A percentile compares a stretch with the other conserved stretches of the same genome.
Evolutionary conservation across 441 rosid species (phyloP).

Genomic region (Arabidopsis hybrid): DNA sequence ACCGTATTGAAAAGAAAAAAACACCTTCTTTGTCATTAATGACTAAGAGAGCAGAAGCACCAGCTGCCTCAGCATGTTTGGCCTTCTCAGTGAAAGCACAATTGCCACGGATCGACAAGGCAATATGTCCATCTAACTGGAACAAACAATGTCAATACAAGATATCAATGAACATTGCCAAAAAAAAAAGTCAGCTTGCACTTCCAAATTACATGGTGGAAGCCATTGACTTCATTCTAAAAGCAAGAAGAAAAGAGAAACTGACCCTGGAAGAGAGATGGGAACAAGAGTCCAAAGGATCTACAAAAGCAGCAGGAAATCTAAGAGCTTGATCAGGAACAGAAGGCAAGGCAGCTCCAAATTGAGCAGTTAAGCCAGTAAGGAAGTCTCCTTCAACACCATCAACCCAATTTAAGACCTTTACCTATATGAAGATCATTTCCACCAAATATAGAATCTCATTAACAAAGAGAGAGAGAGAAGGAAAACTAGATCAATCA

Average conservation of each 20-base stretch:
- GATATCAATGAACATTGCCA: background rate
- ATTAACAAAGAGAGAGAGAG: background rate
- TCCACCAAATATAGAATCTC: background rate
- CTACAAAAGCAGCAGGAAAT: slow-evolving; percentile 59
- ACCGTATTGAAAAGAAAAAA: background rate
- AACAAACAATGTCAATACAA: slow-evolving; percentile 20
- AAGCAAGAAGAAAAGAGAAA: background rate
- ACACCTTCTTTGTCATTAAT: slow-evolving; percentile 88
- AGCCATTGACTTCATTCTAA: background rate
- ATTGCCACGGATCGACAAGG: slow-evolving; percentile 76
- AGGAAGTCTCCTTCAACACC: slow-evolving; percentile 60
- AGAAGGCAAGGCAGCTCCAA: slow-evolving; percentile 71
- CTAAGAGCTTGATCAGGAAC: slow-evolving; percentile 57
- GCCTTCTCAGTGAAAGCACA: slow-evolving; percentile 84
- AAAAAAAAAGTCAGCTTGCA: background rate
- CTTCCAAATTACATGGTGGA: background rate
- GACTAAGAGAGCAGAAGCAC: slow-evolving; percentile 83
- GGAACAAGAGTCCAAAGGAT: slow-evolving; percentile 82
- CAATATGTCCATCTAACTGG: slow-evolving; percentile 76
- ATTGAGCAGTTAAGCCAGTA: slow-evolving; percentile 77
- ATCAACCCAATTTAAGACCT: slow-evolving; percentile 80
- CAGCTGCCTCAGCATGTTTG: slow-evolving; percentile 77
- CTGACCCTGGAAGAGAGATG: slow-evolving; percentile 72
- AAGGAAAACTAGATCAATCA: slow-evolving; percentile 14
- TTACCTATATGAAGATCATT: slow-evolving; percentile 58